Base-by-base conservation (phyloP, 805 yeast species). In the Lipomyces yamadae region DNA sequence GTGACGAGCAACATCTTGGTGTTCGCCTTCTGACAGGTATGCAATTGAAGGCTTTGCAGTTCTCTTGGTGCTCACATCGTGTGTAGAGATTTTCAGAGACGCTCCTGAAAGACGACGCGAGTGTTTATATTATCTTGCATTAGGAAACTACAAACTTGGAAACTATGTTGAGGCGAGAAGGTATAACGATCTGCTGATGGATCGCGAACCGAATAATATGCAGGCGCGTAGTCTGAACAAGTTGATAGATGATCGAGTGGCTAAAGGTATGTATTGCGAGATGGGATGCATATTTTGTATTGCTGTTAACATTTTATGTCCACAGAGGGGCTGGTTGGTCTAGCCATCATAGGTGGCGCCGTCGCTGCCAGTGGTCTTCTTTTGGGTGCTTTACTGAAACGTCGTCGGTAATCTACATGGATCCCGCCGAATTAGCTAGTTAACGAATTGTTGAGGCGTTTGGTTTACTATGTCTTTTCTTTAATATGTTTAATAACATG, bases 61-160 rank as follows among this genome's bases (percentile, higher is more conserved):
- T 18, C 24, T 24, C 8, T 48, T 37, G 24, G 24, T 48, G 55
- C 55, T 52, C 33, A 52, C 55, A 52, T 15, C 34, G 15, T 39
- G 10, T 29, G 3, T 34, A 69, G 72, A 69, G 65, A 75, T 81
- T 42, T 94, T 89, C 78, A 86, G 88, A 71, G 91, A 86, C 60
- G 88, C 89, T 0, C 94, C 97, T 0, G 84, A 85, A 63, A 84
- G 97, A 78, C 85, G 98, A 73, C 82, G 97, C 65, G 99, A 95
- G 76, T 88, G 96, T 65, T 81, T 95, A 45, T 95, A 92, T 75
- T 95, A 95, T 77, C 80, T 95, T 67, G 85, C 96, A 3, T 81
- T 95, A 59, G 98, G 98, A 0, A 88, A 95, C 61, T 93, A 84
- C 78, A 94, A 94, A 77, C 81, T 92, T 5, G 96, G 96, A 10